These are phyloP conservation scores for Xylogone sp. DNA, from an alignment of 2,329 filamentous ascomycete genomes.

Conservation along the genomic window DNA sequence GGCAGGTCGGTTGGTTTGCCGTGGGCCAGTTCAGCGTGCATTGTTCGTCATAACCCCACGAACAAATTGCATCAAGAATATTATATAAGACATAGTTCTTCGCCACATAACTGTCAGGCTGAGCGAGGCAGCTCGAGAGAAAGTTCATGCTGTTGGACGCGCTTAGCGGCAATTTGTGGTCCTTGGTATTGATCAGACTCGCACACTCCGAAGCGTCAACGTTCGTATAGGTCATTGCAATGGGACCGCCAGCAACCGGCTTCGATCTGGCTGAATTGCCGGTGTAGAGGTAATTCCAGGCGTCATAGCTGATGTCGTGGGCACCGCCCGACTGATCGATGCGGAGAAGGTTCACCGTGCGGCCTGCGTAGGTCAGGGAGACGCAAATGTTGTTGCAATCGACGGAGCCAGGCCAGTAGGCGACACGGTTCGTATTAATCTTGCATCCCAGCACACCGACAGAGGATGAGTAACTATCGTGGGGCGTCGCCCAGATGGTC, in stretches of 20 bases:
- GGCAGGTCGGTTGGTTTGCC: constrained; percentile 50
- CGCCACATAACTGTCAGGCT: constrained; percentile 22
- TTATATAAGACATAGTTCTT: constrained; percentile 2
- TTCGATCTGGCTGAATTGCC: constrained; percentile 4
- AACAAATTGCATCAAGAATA: constrained; percentile 31
- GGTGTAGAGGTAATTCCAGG: constrained; percentile 10
- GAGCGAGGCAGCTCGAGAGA: constrained; percentile 41
- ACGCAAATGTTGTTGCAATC: constrained; percentile 1
- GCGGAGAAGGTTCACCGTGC: background rate
- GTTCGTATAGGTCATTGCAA: background rate
- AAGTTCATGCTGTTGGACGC: constrained; percentile 56
- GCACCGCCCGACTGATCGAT: constrained; percentile 1
- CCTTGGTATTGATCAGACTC: constrained; percentile 27
- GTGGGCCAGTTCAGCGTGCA: constrained; percentile 44
- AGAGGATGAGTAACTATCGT: constrained; percentile 1
- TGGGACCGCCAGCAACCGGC: constrained; percentile 5
- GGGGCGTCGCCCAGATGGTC: background rate
- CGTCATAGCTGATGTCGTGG: constrained; percentile 7
- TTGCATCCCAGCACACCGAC: constrained; percentile 1
- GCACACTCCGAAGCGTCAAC: background rate
- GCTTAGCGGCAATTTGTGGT: constrained; percentile 40
- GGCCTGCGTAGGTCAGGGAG: background rate
- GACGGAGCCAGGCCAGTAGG: background rate
- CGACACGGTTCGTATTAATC: background rate
- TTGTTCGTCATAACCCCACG: constrained; percentile 45